Evolutionary conservation across 202 grass and related monocot species (phyloP), one percentile per base, ranked within the genome.

Genomic region (Panicum hallii): DNA sequence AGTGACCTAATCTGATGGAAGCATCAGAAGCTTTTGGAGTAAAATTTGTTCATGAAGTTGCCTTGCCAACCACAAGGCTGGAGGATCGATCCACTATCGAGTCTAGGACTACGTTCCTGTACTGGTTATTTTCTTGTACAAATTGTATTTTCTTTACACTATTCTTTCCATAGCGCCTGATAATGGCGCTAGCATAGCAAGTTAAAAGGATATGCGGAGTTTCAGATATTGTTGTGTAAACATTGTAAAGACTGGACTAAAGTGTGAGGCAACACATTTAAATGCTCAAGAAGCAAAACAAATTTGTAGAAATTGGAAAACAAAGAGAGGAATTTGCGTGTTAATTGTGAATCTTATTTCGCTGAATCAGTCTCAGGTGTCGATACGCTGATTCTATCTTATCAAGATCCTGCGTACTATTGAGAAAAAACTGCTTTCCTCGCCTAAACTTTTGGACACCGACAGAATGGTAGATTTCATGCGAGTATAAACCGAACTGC

Each of bases 71-170:
- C 11, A 11, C 28, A 53, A 9, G 10, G 34, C 48, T 70, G 40
- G 19, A 83, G 28, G 48, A 45, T 74, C 15, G 46, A 44, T 75
- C 30, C 15, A 68, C 14, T 22, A 32, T 32, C 26, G 32, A 32
- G 32, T 32, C 32, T 32, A 32, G 32, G 32, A 32, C 32, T 32
- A 32, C 2, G 32, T 32, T 32, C 32, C 32, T 26, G 74, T 40
- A 20, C 65, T 54, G 63, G 36, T 50, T 44, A 76, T 89, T 84
- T 81, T 66, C 79, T 79, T 84, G 80, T 88, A 84, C 49, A 74
- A 88, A 60, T 34, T 15, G 41, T 81, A 77, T 7, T 43, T 62
- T 30, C 28, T 6, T 77, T 70, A 75, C 20, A 85, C 19, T 38
- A 81, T 87, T 77, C 54, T 68, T 75, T 75, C 22, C 16, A 8